Evolutionary conservation across 2,329 filamentous ascomycete species (phyloP).

Genomic region (Arthrobotrys megalospora): DNA sequence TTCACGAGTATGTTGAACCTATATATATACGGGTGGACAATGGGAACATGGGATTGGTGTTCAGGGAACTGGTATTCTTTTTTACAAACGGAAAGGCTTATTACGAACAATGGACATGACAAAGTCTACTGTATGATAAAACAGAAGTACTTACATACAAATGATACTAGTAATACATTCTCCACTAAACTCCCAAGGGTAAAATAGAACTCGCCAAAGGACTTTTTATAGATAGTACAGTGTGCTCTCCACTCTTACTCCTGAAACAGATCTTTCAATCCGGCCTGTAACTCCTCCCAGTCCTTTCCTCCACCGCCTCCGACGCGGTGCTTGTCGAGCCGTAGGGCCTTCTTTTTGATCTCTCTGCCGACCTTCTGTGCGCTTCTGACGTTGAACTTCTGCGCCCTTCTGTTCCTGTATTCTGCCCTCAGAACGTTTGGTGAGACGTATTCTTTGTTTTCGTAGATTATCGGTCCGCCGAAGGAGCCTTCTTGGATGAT

Average conservation of each 20-base stretch:
- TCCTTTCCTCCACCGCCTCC: constrained; percentile 67
- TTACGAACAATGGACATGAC: constrained; percentile 1
- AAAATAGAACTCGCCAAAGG: constrained; percentile 36
- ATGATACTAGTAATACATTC: constrained; percentile 56
- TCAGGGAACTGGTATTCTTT: not conserved
- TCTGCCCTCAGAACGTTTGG: constrained; percentile 95
- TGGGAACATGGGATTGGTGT: not conserved
- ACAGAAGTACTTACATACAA: constrained; percentile 38
- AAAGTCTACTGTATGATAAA: constrained; percentile 17
- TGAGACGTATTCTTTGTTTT: constrained; percentile 97
- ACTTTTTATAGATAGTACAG: constrained; percentile 36
- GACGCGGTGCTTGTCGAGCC: constrained; percentile 77
- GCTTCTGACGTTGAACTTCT: constrained; percentile 81
- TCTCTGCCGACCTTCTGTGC: constrained; percentile 81
- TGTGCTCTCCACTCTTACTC: constrained; percentile 11
- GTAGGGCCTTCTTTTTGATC: constrained; percentile 82
- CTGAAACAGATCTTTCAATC: constrained; percentile 55
- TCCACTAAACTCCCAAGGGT: constrained; percentile 45
- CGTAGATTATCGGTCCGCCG: constrained; percentile 95
- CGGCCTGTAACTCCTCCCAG: constrained; percentile 57
- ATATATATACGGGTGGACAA: not conserved
- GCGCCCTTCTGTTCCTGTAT: constrained; percentile 80
- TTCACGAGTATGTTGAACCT: not conserved
- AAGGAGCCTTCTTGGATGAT: constrained; percentile 96
- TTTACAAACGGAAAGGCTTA: not conserved